Evolutionary conservation across 495 filamentous ascomycete species (phyloP), one percentile per base, ranked within the genome.

Genomic region (Daldinia caldariorum): DNA sequence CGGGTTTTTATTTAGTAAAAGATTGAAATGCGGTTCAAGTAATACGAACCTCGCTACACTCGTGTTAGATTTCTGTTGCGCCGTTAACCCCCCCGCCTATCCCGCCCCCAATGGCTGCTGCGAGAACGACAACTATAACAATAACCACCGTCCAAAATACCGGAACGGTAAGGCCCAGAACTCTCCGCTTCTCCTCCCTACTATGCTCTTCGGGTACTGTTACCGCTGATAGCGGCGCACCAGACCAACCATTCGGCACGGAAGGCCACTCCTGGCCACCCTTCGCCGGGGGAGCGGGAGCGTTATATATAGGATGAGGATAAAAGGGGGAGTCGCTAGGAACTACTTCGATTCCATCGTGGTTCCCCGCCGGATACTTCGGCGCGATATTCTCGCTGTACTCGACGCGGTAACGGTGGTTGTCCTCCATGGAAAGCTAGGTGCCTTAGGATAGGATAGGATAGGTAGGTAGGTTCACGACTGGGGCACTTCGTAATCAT

Each of bases 101-200:
- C 3, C 76, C 78, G 43, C 78, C 78, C 8, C 77, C 79, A 16
- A 81, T 74, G 3, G 35, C 75, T 1, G 47, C 79, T 1, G 79
- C 77, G 10, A 79, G 51, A 39, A 79, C 53, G 8, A 80, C 38
- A 14, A 76, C 49, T 16, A 78, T 31, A 6, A 69, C 29, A 7
- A 77, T 51, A 50, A 80, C 32, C 6, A 77, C 9, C 4, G 58
- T 38, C 79, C 79, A 81, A 41, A 80, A 81, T 1, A 70, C 6
- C 7, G 67, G 62, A 7, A 79, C 71, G n/a, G 76, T 63, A 8
- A 81, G 71, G 4, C 79, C 79, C 8, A 79, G 34, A 18, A 79
- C 70, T 41, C 61, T 67, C 47, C 54, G 45, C 39, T 16, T 60
- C 41, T 69, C 63, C 5, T 32, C 39, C 8, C 9, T 35, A 35